Evolutionary conservation across 2,329 filamentous ascomycete genomes (phyloP).

Genomic region (Talaromyces sp.): DNA sequence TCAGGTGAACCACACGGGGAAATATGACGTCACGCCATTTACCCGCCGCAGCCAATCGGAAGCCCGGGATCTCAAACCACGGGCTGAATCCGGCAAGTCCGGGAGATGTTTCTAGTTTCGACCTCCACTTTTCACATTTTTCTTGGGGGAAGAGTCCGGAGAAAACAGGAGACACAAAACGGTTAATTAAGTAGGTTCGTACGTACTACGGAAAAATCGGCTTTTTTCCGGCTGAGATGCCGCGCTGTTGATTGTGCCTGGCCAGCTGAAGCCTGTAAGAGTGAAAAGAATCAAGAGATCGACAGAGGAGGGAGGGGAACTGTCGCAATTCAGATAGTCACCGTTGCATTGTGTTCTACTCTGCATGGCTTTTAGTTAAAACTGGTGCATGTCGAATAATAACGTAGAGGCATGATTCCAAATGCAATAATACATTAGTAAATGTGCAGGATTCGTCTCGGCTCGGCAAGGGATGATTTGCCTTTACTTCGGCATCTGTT

Average conservation of each 20-base stretch:
- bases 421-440: neutral
- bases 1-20: neutral
- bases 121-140: neutral
- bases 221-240: neutral
- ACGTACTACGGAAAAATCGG: no score
- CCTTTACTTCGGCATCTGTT: neutral
- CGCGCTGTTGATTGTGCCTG: neutral
- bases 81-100: neutral
- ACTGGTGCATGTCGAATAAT: neutral
- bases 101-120: neutral
- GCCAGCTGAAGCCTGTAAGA: no score
- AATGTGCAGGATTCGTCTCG: neutral
- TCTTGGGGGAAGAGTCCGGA: neutral
- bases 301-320: neutral
- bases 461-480: neutral
- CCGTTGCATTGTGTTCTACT: neutral
- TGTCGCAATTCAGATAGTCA: neutral
- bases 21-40: neutral
- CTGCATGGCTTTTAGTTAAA: no score
- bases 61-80: neutral
- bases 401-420: neutral
- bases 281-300: neutral
- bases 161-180: neutral
- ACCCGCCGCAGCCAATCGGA: slow-evolving; percentile 7
- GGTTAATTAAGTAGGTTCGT: no score